A percentile compares a stretch with the other conserved stretches of the same genome.
Conservation (phyloP, 129 eudicot genomes). For the Lactuca sativa region DNA sequence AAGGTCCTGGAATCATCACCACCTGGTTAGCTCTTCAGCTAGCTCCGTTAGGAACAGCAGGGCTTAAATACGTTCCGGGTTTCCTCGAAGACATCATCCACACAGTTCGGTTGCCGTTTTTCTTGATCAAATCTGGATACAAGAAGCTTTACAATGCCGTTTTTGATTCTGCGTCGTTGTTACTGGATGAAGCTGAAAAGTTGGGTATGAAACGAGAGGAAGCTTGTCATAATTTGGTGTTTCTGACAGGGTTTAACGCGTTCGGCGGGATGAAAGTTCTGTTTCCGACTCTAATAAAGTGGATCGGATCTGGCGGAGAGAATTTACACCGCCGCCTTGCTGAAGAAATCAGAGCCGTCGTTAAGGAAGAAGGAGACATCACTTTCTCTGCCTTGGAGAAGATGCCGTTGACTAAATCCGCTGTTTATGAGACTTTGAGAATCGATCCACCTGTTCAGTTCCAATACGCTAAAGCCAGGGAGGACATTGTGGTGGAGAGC, state of each 20-base stretch:
- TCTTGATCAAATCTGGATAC: conserved; percentile 42
- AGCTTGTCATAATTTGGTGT: conserved; percentile 69
- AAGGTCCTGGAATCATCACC: conserved; percentile 34
- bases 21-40: conserved; percentile 56
- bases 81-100: conserved; percentile 53
- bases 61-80: conserved; percentile 41
- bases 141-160: conserved; percentile 48
- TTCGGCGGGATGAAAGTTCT: conserved; percentile 72
- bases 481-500: conserved; percentile 42
- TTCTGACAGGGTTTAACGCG: conserved; percentile 54
- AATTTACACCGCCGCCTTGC: conserved; percentile 46
- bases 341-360: conserved; percentile 51
- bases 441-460: conserved; percentile 75
- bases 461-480: conserved; percentile 57
- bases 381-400: conserved; percentile 40
- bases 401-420: conserved; percentile 55
- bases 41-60: conserved; percentile 48
- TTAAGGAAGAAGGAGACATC: conserved; percentile 46
- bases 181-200: conserved; percentile 56
- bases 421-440: conserved; percentile 48
- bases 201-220: conserved; percentile 49
- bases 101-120: conserved; percentile 46
- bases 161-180: conserved; percentile 7
- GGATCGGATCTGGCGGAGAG: conserved; percentile 51
- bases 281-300: conserved; percentile 53